Evolutionary conservation across 2,329 filamentous ascomycete species (phyloP).

Genomic region (Seiridium cupressi): DNA sequence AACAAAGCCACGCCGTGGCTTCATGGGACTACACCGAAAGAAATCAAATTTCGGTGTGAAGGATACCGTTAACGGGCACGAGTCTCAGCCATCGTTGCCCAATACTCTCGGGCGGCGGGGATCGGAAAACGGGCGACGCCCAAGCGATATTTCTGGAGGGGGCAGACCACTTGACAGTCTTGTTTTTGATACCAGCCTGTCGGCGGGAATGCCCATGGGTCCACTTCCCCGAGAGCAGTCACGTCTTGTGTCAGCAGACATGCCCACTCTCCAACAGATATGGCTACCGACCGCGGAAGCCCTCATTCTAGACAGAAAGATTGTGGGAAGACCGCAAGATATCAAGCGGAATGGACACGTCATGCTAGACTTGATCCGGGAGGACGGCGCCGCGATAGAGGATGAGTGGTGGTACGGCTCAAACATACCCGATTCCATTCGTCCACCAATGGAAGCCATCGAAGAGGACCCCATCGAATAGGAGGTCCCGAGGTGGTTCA

Average conservation of each 20-base stretch:
- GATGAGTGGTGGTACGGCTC: constrained; percentile 64
- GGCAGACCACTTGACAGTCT: constrained; percentile 32
- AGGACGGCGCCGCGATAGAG: constrained; percentile 56
- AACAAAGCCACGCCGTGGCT: constrained; percentile 48
- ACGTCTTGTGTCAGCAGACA: constrained; percentile 49
- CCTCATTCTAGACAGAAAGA: constrained; percentile 56
- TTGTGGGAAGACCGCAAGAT: constrained; percentile 56
- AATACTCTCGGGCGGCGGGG: constrained; percentile 22
- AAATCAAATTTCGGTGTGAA: constrained; percentile 44
- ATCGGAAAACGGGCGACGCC: constrained; percentile 24
- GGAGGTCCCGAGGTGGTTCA: constrained; percentile 4
- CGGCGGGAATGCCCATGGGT: constrained; percentile 62
- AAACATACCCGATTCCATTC: constrained; percentile 51
- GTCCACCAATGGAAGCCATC: constrained; percentile 47
- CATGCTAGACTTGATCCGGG: constrained; percentile 62
- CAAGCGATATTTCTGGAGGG: constrained; percentile 22
- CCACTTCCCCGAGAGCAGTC: constrained; percentile 50
- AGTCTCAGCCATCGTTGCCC: constrained; percentile 4
- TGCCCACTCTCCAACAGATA: constrained; percentile 58
- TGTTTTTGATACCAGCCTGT: constrained; percentile 58
- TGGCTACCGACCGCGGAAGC: constrained; percentile 65
- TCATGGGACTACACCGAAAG: constrained; percentile 56
- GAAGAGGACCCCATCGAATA: constrained; percentile 49
- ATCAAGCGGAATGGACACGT: constrained; percentile 64
- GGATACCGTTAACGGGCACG: constrained; percentile 19